Base-by-base conservation (phyloP, 2,329 filamentous ascomycete genomes). In the Beauveria scarabaeidicola region DNA sequence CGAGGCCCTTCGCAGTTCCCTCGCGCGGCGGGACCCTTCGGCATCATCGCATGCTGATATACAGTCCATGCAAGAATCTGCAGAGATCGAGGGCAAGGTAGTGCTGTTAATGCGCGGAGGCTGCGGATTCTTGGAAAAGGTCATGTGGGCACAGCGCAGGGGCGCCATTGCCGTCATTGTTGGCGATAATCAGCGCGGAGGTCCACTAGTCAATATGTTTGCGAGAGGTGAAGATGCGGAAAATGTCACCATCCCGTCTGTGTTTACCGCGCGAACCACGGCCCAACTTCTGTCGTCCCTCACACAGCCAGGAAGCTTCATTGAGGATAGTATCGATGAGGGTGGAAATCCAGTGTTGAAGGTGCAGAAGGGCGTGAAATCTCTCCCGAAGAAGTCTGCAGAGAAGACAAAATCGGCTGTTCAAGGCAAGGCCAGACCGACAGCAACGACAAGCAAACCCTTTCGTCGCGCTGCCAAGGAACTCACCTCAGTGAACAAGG, bases 91-190 rank as follows among this genome's bases (percentile, higher is more conserved):
- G 36, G 94, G 94, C 65, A 97, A 96, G 74, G 85, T 99, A 52
- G 94, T 96, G 2, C 78, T 99, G 56, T 79, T 99, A 60, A 95
- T 90, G 72, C 86, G 94, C 59, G 94, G 94, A 61, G 94, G 93
- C 8, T 99, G 94, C 72, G 94, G 94, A 5, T 99, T 99, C 71
- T 75, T 97, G 62, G 93, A 97, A 70, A 99, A 99, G 74, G 91
- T 94, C 64, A 93, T 95, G 77, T 99, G 94, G 94, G 91, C 89
- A 13, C 94, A 99, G 72, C 83, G 91, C 62, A 84, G 94, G 68
- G 94, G 94, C 25, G 94, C 89, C 21, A 82, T 91, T 61, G 94
- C 90, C 40, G 78, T 99, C 62, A 95, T 99, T 64, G 92, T 99
- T 3, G 94, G 94, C 27, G 94, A 99, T 72, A 89, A 97, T 71